Evolutionary conservation across 768 basidiomycete species (phyloP).

Genomic region (Boletus patriciae): DNA sequence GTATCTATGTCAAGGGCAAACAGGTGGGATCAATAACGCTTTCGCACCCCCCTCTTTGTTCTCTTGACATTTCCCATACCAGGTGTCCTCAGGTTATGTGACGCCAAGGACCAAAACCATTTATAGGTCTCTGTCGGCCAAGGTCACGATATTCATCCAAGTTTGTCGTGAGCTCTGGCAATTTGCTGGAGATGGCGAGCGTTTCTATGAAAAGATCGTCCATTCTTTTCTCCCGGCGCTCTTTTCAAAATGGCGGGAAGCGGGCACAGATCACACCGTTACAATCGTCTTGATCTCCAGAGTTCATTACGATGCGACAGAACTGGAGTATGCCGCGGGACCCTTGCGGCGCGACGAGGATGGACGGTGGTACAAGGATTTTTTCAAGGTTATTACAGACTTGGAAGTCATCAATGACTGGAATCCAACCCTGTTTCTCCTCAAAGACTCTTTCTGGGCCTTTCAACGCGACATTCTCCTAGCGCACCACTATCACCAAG

Average conservation of each 20-base stretch:
- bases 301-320: conserved; percentile 81
- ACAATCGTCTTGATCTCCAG: conserved; percentile 94
- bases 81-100: conserved; percentile 83
- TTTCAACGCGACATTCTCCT: conserved; percentile 91
- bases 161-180: conserved; percentile 96
- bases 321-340: conserved; percentile 80
- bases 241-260: conserved; percentile 80
- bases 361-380: conserved; percentile 88
- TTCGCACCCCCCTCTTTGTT: background rate
- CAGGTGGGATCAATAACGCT: conserved; percentile 44
- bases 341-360: conserved; percentile 75
- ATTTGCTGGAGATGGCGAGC: conserved; percentile 93
- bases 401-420: conserved; percentile 86
- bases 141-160: conserved; percentile 92
- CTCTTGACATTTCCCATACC: conserved; percentile 1
- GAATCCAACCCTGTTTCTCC: conserved; percentile 79
- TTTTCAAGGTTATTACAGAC: conserved; percentile 94
- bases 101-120: conserved; percentile 84
- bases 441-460: conserved; percentile 88
- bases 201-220: conserved; percentile 96
- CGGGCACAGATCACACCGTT: conserved; percentile 87
- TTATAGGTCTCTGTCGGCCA: conserved; percentile 88
- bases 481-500: conserved; percentile 84
- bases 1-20: conserved; percentile 68
- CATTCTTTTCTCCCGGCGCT: conserved; percentile 93